A percentile compares a stretch with the other conserved stretches of the same genome.
Evolutionary conservation across 345 rosid species (phyloP).

Genomic region (Passiflora organensis): DNA sequence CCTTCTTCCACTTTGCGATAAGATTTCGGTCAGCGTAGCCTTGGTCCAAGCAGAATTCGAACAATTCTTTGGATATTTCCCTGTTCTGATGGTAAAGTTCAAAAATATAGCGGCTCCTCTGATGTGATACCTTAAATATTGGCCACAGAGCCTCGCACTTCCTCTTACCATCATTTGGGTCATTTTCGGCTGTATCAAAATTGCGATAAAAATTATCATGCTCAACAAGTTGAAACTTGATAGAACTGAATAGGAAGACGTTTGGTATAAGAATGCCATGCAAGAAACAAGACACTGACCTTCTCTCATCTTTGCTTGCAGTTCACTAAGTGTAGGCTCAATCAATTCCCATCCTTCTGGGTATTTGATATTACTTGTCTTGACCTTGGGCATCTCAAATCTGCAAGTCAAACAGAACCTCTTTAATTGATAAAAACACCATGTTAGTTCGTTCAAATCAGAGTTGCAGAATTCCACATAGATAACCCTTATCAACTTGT

Average conservation of each 20-base stretch:
- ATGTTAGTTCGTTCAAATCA: too few relatives aligned
- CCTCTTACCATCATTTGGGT: constrained; percentile 74
- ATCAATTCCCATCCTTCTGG: constrained; percentile 89
- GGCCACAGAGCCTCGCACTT: constrained; percentile 78
- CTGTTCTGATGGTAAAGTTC: constrained; percentile 57
- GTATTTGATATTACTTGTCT: constrained; percentile 59
- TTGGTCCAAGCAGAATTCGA: constrained; percentile 72
- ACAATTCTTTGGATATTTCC: constrained; percentile 67
- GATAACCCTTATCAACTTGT: too few relatives aligned
- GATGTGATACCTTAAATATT: constrained; percentile 67
- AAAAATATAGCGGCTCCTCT: constrained; percentile 62
- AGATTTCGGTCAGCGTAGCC: constrained; percentile 64
- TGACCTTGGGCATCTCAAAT: constrained; percentile 66
- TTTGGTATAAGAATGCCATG: not conserved
- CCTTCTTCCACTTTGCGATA: constrained; percentile 77
- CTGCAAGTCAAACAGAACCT: not conserved
- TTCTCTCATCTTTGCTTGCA: constrained; percentile 79
- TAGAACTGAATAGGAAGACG: not conserved
- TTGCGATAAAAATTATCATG: not conserved
- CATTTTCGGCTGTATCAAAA: constrained; percentile 57
- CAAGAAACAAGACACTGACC: constrained; percentile 27
- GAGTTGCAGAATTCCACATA: not conserved
- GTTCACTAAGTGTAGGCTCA: constrained; percentile 71
- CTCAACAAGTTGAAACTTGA: not conserved
- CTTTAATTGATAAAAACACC: too few relatives aligned